Percentiles rank a stretch among this genome's conserved stretches.
Conservation (phyloP, 768 basidiomycete species). For the Pulveroboletus sp. region DNA sequence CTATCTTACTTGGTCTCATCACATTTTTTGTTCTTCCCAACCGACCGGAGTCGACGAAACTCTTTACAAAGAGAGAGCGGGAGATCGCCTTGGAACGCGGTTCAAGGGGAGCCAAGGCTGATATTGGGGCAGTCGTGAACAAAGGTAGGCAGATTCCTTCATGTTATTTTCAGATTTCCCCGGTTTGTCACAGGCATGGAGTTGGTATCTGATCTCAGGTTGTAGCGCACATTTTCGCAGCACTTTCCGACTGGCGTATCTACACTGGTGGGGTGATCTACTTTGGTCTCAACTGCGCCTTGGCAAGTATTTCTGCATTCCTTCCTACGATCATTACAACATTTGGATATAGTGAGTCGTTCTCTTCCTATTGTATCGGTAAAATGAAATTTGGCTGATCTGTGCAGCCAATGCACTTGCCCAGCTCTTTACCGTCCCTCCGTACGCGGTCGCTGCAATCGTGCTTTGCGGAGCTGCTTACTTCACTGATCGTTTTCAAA, state of each 20-base stretch:
- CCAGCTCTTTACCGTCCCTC: conserved; percentile 76
- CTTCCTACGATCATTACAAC: conserved; percentile 76
- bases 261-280: conserved; percentile 66
- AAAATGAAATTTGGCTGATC: not conserved
- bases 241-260: conserved; percentile 71
- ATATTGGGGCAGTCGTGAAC: conserved; percentile 59
- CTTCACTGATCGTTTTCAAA: conserved; percentile 62
- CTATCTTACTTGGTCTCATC: conserved; percentile 57
- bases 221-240: conserved; percentile 56
- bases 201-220: conserved; percentile 2
- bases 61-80: conserved; percentile 48
- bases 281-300: conserved; percentile 70
- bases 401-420: conserved; percentile 54
- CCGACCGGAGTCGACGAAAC: conserved; percentile 64
- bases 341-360: conserved; percentile 60
- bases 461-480: conserved; percentile 58
- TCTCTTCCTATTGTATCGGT: not conserved
- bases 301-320: conserved; percentile 80
- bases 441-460: conserved; percentile 67
- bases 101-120: conserved; percentile 61
- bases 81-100: conserved; percentile 62
- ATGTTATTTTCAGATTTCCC: not conserved
- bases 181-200: not conserved
- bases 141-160: conserved; percentile 38
- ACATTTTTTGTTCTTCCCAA: conserved; percentile 58